Evolutionary conservation across 192 early-diverging fungal genomes (phyloP).

Genomic region (Allomyces arbusculus): DNA sequence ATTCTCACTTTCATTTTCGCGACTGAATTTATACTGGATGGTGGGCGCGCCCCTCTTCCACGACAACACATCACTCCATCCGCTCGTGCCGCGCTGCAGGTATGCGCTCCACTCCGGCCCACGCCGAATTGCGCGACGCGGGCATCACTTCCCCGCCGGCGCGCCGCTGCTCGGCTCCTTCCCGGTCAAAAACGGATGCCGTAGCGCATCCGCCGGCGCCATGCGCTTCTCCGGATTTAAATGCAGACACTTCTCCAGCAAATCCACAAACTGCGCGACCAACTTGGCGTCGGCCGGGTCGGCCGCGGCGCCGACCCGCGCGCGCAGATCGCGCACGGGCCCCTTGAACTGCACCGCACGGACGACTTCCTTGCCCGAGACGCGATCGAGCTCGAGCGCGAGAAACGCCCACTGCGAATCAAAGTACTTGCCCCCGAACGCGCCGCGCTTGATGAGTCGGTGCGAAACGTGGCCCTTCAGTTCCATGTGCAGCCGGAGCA

Average conservation of each 20-base stretch:
- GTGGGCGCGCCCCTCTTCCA: no score
- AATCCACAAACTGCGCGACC: slow-evolving; percentile 49
- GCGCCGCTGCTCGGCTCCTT: neutral
- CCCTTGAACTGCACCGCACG: slow-evolving; percentile 41
- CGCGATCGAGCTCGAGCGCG: slow-evolving; percentile 32
- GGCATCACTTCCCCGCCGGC: no score
- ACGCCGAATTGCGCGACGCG: no score
- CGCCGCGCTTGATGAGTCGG: slow-evolving; percentile 62
- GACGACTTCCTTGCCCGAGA: slow-evolving; percentile 46
- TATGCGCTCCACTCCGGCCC: no score
- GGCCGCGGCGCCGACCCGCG: slow-evolving; percentile 31
- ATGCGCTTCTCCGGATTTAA: slow-evolving; percentile 79
- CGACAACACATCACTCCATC: no score
- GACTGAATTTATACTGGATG: no score
- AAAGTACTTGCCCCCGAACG: slow-evolving; percentile 72
- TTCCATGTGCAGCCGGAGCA: slow-evolving; percentile 87
- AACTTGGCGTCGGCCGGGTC: slow-evolving; percentile 31
- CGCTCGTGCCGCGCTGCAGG: no score
- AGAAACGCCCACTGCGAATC: slow-evolving; percentile 53
- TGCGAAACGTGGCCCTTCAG: slow-evolving; percentile 69
- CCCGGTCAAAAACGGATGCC: slow-evolving; percentile 58
- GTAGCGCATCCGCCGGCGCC: slow-evolving; percentile 61
- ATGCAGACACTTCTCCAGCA: slow-evolving; percentile 65
- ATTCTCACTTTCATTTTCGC: no score
- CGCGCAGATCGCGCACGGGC: slow-evolving; percentile 47